A percentile compares a stretch with the other conserved stretches of the same genome.
Conservation (phyloP, 129 eudicot genomes). For the Logfia minima region DNA sequence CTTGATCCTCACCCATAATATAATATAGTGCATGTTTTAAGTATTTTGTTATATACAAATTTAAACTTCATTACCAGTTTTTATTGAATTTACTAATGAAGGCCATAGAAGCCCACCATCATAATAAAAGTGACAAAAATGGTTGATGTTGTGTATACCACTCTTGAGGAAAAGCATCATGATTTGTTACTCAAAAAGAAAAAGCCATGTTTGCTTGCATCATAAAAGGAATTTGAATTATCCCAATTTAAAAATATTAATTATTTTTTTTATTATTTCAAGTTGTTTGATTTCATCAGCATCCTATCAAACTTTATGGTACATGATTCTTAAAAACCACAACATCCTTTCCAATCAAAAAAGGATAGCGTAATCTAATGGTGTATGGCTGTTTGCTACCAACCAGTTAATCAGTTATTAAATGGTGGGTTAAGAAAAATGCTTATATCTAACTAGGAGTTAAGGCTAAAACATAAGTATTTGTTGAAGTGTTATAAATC, state of each 20-base stretch:
- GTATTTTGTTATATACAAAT: no score
- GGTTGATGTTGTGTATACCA: slow-evolving; percentile 5
- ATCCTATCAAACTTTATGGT: no score
- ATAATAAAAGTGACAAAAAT: neutral
- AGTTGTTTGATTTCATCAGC: no score
- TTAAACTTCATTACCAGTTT: neutral
- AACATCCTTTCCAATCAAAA: neutral
- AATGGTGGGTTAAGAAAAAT: no score
- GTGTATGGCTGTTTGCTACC: no score
- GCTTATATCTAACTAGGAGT: no score
- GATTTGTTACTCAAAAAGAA: neutral
- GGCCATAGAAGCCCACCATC: neutral
- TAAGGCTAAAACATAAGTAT: no score
- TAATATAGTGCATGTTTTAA: no score
- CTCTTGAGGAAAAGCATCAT: neutral
- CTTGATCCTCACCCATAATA: no score
- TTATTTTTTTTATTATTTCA: no score
- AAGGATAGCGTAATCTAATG: neutral
- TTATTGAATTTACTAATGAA: neutral
- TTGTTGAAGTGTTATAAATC: no score
- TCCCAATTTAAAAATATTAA: neutral
- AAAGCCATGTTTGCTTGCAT: neutral
- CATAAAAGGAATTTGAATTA: neutral
- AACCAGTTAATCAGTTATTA: no score
- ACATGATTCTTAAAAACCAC: neutral